A percentile compares a stretch with the other conserved stretches of the same genome.
Evolutionary conservation across 2,329 filamentous ascomycete species (phyloP).

Genomic region (Colletotrichum sidae): DNA sequence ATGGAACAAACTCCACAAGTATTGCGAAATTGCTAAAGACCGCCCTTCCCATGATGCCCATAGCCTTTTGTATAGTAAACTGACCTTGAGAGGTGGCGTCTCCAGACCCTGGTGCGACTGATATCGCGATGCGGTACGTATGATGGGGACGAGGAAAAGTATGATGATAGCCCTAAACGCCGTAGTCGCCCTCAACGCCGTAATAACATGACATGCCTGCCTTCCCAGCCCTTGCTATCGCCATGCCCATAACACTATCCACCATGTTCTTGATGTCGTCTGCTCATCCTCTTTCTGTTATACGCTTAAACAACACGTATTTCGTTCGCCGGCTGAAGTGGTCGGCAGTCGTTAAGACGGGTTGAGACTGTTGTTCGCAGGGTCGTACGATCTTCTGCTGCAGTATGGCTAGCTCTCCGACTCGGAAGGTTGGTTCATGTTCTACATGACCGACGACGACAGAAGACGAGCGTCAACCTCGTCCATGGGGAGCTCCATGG

Average conservation of each 20-base stretch:
- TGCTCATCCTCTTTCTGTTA: slow-evolving; percentile 7
- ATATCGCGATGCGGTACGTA: not conserved
- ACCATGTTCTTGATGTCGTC: slow-evolving; percentile 5
- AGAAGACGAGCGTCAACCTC: slow-evolving; percentile 58
- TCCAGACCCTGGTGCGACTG: not conserved
- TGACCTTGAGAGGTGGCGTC: not conserved
- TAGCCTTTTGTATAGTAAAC: slow-evolving; percentile 6
- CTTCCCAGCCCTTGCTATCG: slow-evolving; percentile 13
- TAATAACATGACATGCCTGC: slow-evolving; percentile 29
- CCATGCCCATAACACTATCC: slow-evolving; percentile 8
- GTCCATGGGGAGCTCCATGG: slow-evolving; percentile 52
- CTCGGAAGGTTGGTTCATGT: slow-evolving; percentile 34
- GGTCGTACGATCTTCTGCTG: too few species aligned
- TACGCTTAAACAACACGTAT: too few species aligned
- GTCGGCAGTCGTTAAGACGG: too few species aligned
- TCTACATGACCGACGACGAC: slow-evolving; percentile 57
- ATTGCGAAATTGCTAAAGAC: slow-evolving; percentile 17
- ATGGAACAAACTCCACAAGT: slow-evolving; percentile 1
- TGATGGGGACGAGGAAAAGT: not conserved
- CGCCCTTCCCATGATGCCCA: slow-evolving; percentile 14
- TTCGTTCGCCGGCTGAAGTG: too few species aligned
- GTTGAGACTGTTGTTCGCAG: too few species aligned
- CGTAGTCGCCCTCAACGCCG: slow-evolving; percentile 30
- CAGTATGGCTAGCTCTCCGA: not conserved
- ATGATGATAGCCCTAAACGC: slow-evolving; percentile 30